A percentile compares a stretch with the other conserved stretches of the same genome.
Conservation (phyloP, 2,329 filamentous ascomycete genomes). For the Drechslerella stenobrocha region DNA sequence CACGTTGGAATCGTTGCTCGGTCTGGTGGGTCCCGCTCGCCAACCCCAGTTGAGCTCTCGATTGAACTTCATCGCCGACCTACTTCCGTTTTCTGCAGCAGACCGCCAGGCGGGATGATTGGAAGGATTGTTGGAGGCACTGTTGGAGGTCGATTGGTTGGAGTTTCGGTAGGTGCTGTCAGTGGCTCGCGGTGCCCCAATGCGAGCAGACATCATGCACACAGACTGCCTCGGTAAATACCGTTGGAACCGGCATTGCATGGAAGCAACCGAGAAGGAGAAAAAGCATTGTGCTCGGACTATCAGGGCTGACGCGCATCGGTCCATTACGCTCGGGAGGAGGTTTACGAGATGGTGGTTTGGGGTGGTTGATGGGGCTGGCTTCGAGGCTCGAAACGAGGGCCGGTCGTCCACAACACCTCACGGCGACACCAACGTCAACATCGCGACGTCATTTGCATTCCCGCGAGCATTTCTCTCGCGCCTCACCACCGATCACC, state of each 20-base stretch:
- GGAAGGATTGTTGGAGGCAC: background rate
- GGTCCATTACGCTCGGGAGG: too few species aligned
- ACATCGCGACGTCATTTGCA: background rate
- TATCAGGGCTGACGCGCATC: too few species aligned
- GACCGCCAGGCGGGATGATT: background rate
- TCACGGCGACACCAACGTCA: background rate
- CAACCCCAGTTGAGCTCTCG: slow-evolving; percentile 30
- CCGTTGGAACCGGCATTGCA: slow-evolving; percentile 47
- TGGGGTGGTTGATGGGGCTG: too few species aligned
- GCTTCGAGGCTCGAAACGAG: too few species aligned
- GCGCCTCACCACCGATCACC: background rate
- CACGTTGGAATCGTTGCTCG: slow-evolving; percentile 16
- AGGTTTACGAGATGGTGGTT: too few species aligned
- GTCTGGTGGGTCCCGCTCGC: slow-evolving; percentile 20
- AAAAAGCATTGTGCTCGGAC: too few species aligned
- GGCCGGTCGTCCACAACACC: too few species aligned
- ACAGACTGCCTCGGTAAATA: slow-evolving; percentile 45
- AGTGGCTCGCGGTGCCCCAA: background rate
- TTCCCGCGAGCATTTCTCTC: background rate
- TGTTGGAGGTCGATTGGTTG: slow-evolving; percentile 1
- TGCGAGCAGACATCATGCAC: background rate
- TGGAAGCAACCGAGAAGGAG: slow-evolving; percentile 21
- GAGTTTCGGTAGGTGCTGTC: background rate
- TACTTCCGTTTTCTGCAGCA: slow-evolving; percentile 26
- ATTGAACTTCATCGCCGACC: slow-evolving; percentile 46